Evolutionary conservation across 2,329 filamentous ascomycete species (phyloP), one percentile per base, ranked within the genome.

Genomic region (Fusarium heterosporum): DNA sequence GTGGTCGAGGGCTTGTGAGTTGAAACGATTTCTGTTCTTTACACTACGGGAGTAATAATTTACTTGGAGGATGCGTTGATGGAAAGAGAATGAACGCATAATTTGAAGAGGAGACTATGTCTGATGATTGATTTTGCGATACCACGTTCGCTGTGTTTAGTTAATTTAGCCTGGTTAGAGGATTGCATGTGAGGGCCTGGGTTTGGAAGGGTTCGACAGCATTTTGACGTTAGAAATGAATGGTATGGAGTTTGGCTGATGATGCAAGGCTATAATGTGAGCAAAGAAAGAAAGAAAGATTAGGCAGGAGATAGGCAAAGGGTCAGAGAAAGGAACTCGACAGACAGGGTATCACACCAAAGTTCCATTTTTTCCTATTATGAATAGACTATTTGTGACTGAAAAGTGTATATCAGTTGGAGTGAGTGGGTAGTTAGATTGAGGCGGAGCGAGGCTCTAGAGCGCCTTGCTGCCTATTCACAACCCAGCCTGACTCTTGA

Each of bases 71-170:
- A 38, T 26, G 28, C 41, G 54, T 32, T 39, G 38, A 32, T 45
- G 16, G 50, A 55, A 64, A 36, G 26, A 65, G 55, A 57, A 40
- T 55, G 51, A 57, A 53, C 40, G 53, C 60, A 56, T 68, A 58
- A 60, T 62, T 52, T 29, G 49, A 47, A 43, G 34, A 54, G 60
- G 47, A 43, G 46, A 55, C 36, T 56, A 66, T 53, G 66, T 12
- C 51, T 72, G 58, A 72, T 66, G 70, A 72, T 55, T 56, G 68
- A 60, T 42, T 63, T 62, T 66, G 48, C 63, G 61, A 72, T 71
- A 70, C 67, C 66, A 72, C 57, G 45, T 66, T 70, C 66, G 64
- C 58, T 72, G 54, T 64, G 65, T 50, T 34, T 53, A 57, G 72
- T 54, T 72, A 42, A 51, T 55, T 45, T 22, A 48, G 41, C 48